Base-by-base conservation (phyloP, 768 basidiomycete genomes). In the Cystofilobasidium ferigula region DNA sequence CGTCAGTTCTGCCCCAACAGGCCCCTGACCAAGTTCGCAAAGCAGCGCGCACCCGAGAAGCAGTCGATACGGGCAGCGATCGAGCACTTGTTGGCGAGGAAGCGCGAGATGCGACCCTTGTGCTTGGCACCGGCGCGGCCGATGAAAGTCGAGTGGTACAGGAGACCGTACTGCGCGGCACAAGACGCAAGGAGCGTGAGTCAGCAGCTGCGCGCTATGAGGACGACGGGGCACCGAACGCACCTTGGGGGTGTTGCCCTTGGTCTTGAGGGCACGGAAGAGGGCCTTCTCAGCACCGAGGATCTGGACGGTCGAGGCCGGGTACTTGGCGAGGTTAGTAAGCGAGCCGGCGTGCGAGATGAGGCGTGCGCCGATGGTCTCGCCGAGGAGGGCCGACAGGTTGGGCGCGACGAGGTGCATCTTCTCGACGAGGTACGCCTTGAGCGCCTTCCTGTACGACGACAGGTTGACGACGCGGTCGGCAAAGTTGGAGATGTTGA, bases 101-200 rank as follows among this genome's bases (percentile, higher is more conserved):
- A 98, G 73, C 95, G 90, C 26, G 95, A 94, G 93, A 98, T 98
- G 85, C 97, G 97, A 72, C 94, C 94, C 82, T 99, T 99, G 71
- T 95, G 82, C 79, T 97, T 97, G 68, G 90, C 89, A 47, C 94
- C 89, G 57, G 94, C 93, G 80, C 95, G 91, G 40, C 94, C 94
- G 70, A 98, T 88, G 61, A 99, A 81, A 2, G 92, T 42, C 75
- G 88, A 89, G 79, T 98, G 95, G 78, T 97, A 99, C 71, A 99
- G 97, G 24, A 98, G 81, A 69, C 95, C 95, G 74, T 99, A 98
- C 79, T 57, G 58, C 57, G 40, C 18, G 40, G 20, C 7, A 8
- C 45, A 68, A 24, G 48, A 32, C 26, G 66, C n/a, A n/a, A n/a
- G 16, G 20, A 22, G 26, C 40, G 4, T 36, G 16, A 12, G 20